Conservation (phyloP, 1,139 yeast genomes). For the Hansenula lynferdii region DNA sequence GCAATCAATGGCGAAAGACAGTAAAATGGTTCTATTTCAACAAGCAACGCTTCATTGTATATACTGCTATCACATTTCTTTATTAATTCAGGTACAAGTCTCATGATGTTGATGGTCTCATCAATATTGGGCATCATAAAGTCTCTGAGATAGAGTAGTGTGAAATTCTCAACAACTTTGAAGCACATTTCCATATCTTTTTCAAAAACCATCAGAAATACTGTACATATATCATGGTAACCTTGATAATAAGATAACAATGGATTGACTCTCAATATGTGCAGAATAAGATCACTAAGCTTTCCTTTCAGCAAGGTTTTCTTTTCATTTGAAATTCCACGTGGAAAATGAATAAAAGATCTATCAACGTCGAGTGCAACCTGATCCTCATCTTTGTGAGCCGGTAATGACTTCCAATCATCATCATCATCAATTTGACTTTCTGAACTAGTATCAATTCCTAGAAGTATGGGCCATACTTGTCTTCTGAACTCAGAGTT, state of each 20-base stretch:
- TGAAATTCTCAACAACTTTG: slow-evolving; percentile 48
- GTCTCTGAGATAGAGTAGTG: slow-evolving; percentile 69
- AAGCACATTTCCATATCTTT: slow-evolving; percentile 32
- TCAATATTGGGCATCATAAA: slow-evolving; percentile 73
- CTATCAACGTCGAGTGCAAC: slow-evolving; percentile 73
- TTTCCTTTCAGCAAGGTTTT: slow-evolving; percentile 30
- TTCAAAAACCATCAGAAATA: slow-evolving; percentile 54
- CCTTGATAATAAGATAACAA: slow-evolving; percentile 82
- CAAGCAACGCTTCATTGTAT: slow-evolving; percentile 45
- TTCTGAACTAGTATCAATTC: too few relatives aligned
- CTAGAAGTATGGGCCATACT: slow-evolving; percentile 46
- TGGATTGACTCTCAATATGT: slow-evolving; percentile 58
- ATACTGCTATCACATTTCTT: slow-evolving; percentile 44
- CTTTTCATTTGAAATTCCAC: slow-evolving; percentile 19
- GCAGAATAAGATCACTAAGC: slow-evolving; percentile 44
- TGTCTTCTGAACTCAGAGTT: slow-evolving; percentile 34
- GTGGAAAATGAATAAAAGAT: slow-evolving; percentile 46
- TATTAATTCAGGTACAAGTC: slow-evolving; percentile 59
- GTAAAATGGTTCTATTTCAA: slow-evolving; percentile 47
- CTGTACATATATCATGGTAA: slow-evolving; percentile 79
- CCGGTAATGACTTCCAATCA: slow-evolving; percentile 24
- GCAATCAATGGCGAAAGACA: slow-evolving; percentile 78
- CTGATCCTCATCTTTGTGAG: slow-evolving; percentile 74
- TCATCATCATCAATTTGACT: too few relatives aligned
- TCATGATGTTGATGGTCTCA: slow-evolving; percentile 61